Evolutionary conservation across 805 yeast genomes (phyloP), one percentile per base, ranked within the genome.

Genomic region (Saturnispora halmiae): DNA sequence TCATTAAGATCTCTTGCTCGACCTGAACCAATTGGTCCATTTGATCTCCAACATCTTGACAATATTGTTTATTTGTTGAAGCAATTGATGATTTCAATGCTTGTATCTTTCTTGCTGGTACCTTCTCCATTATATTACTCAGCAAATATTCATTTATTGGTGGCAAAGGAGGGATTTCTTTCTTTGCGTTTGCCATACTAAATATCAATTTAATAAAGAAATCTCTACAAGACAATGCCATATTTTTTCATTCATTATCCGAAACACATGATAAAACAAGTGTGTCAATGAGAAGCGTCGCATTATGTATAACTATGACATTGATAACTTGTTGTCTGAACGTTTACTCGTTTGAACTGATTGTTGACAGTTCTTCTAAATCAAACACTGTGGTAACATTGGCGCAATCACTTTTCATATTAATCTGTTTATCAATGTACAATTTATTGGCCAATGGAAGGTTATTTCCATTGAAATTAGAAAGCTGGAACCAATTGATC

Each of bases 281-380:
- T n/a, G n/a, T n/a, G n/a, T n/a, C 3, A 4, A 28, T 36, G 26
- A 36, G 5, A 19, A 22, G n/a, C 10, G 16, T 44, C n/a, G 27
- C 42, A 21, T 4, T 28, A 4, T 41, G 42, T 21, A 34, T 54
- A 27, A 38, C 45, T 3, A 43, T 73, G 25, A 73, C 79, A 10
- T 76, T 79, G 51, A 82, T 83, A 0, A 86, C 88, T 3, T 82
- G 92, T 55, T 82, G 92, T 54, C 61, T 76, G 25, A 82, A 79
- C 55, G 87, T 79, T 22, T 63, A 73, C 43, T 67, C 82, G 1
- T 59, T 82, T 38, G 92, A 82, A 54, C 55, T 65, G 20, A 59
- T 81, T 14, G 56, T 79, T 2, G 53, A 55, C 19, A 43, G 49
- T 11, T 51, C 61, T 19, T 53, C 71, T 1, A 36, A 54, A 53